phyloP scores from a whole-genome alignment of 257 asterid genomes.

The Salvia hispanica region DNA sequence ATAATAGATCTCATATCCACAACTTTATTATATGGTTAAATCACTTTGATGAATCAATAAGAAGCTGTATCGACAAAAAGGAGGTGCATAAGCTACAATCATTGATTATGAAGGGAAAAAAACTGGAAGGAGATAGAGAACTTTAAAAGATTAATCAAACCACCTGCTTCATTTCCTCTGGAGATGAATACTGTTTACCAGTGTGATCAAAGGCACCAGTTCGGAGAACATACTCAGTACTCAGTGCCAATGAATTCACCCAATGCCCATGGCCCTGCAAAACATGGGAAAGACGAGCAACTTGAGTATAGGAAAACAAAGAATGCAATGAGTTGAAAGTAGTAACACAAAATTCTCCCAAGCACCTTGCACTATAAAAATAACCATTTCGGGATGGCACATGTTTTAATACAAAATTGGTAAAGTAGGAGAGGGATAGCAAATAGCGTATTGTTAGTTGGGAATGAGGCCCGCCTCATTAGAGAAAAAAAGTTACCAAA shows the following conservation, averaged over 20 bases:
- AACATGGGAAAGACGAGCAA: conserved; percentile 16
- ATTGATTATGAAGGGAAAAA: not conserved
- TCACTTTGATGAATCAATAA: conserved; percentile 8
- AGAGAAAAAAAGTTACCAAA: no score
- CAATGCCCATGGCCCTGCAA: conserved; percentile 95
- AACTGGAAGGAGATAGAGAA: conserved; percentile 2
- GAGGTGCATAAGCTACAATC: conserved; percentile 14
- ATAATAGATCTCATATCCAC: not conserved
- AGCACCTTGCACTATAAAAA: no score
- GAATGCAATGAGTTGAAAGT: conserved; percentile 18
- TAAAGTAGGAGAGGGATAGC: no score
- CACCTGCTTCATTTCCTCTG: conserved; percentile 92
- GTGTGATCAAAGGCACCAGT: conserved; percentile 95
- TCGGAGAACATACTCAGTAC: conserved; percentile 93
- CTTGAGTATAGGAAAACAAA: conserved; percentile 3
- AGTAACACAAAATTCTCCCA: not conserved
- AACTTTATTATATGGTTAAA: not conserved
- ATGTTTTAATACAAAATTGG: no score
- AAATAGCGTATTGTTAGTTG: no score
- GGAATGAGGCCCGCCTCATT: no score
- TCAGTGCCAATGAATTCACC: conserved; percentile 93
- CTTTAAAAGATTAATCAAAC: conserved; percentile 27
- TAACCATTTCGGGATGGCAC: no score
- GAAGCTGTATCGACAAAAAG: not conserved
- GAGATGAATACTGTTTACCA: conserved; percentile 63